phyloP scores from a whole-genome alignment of 2,329 filamentous ascomycete species.

The Knoxdaviesia capensis region DNA sequence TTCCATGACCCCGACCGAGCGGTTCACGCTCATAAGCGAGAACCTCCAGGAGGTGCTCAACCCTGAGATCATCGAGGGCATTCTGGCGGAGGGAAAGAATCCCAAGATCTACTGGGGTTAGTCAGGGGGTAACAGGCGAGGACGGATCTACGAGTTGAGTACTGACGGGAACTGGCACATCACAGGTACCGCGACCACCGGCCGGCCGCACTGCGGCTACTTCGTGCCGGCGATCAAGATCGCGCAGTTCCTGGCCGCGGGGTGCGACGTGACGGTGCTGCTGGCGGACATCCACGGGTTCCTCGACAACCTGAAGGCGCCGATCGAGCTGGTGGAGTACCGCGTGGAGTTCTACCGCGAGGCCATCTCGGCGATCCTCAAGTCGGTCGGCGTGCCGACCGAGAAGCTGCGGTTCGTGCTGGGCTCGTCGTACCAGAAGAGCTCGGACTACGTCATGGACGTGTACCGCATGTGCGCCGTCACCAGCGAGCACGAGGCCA shows the following conservation, averaged over 20 bases:
- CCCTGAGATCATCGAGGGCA: constrained; percentile 59
- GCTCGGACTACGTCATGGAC: constrained; percentile 65
- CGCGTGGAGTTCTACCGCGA: constrained; percentile 70
- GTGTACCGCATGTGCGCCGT: constrained; percentile 46
- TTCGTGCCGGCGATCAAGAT: constrained; percentile 80
- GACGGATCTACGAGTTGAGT: no score
- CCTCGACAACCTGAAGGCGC: constrained; percentile 69
- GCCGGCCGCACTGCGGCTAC: constrained; percentile 78
- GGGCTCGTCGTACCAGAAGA: constrained; percentile 66
- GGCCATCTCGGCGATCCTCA: constrained; percentile 53
- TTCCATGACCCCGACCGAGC: constrained; percentile 30
- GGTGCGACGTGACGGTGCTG: constrained; percentile 63
- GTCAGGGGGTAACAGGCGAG: no score
- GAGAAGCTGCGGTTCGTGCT: constrained; percentile 67
- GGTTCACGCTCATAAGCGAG: constrained; percentile 55
- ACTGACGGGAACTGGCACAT: background rate
- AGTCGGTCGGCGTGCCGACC: constrained; percentile 59
- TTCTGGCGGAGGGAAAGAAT: constrained; percentile 48
- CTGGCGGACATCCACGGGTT: constrained; percentile 60
- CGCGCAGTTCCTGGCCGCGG: constrained; percentile 67
- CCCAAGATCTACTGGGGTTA: constrained; percentile 64
- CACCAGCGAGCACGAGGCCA: constrained; percentile 60
- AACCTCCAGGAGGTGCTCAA: constrained; percentile 72
- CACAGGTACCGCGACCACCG: constrained; percentile 58
- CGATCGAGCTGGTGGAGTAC: constrained; percentile 67